Percentiles rank a stretch among this genome's conserved stretches.
Conservation (phyloP, 2,329 filamentous ascomycete species). For the Blastomyces gilchristii region DNA sequence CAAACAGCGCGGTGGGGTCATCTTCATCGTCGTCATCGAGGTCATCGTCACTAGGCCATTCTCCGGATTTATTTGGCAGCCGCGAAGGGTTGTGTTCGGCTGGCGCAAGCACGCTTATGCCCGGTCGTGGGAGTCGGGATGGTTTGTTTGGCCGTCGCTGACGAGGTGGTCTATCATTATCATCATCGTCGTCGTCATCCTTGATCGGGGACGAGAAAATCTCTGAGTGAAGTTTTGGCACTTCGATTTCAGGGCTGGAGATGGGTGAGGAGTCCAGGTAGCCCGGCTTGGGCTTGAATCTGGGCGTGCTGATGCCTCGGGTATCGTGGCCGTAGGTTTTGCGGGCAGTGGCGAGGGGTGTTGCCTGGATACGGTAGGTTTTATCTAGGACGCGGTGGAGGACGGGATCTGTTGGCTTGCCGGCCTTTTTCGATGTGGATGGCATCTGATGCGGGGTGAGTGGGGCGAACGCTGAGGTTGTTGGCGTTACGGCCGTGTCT, state of each 20-base stretch:
- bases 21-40: slow-evolving; percentile 49
- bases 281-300: slow-evolving; percentile 20
- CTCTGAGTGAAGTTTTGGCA: slow-evolving; percentile 73
- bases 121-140: slow-evolving; percentile 58
- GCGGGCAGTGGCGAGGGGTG: slow-evolving; percentile 50
- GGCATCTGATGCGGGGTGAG: slow-evolving; percentile 37
- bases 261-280: slow-evolving; percentile 43
- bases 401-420: slow-evolving; percentile 54
- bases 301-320: slow-evolving; percentile 18
- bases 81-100: slow-evolving; percentile 36
- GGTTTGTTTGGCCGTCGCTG: slow-evolving; percentile 30
- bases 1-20: slow-evolving; percentile 49
- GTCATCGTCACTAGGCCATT: slow-evolving; percentile 67
- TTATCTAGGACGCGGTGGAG: slow-evolving; percentile 91
- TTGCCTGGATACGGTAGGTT: slow-evolving; percentile 87
- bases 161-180: slow-evolving; percentile 27
- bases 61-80: slow-evolving; percentile 15
- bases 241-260: slow-evolving; percentile 67
- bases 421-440: slow-evolving; percentile 29
- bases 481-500: slow-evolving; percentile 46
- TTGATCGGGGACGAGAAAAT: slow-evolving; percentile 69
- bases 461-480: slow-evolving; percentile 48
- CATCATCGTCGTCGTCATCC: slow-evolving; percentile 1
- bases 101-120: slow-evolving; percentile 77
- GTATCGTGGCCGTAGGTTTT: slow-evolving; percentile 12